These are phyloP conservation scores for Magnusiomyces clavatus DNA, from an alignment of 1,139 yeast species.

Conservation along the genomic window DNA sequence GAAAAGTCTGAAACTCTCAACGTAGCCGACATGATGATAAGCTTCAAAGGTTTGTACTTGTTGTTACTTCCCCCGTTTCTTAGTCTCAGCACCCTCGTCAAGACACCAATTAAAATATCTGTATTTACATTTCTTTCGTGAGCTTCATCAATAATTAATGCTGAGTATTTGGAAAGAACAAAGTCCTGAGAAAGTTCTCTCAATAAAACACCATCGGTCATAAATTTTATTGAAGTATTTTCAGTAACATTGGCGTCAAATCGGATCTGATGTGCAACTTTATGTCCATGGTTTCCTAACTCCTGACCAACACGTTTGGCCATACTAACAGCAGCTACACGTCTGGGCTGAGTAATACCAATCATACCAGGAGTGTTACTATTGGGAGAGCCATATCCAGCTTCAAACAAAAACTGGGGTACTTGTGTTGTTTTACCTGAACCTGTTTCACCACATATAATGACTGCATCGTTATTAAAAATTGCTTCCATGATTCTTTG, in stretches of 20 bases:
- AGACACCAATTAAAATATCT: constrained; percentile 89
- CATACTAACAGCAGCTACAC: constrained; percentile 99
- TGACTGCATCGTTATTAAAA: constrained; percentile 82
- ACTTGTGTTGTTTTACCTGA: constrained; percentile 97
- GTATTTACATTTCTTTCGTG: constrained; percentile 96
- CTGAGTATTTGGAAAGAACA: constrained; percentile 70
- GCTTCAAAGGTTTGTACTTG: constrained; percentile 47
- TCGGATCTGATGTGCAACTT: constrained; percentile 86
- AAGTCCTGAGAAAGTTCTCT: constrained; percentile 91
- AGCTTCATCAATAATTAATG: constrained; percentile 90
- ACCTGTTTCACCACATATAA: constrained; percentile 97
- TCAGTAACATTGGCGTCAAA: constrained; percentile 69
- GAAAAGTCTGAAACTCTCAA: constrained; percentile 88
- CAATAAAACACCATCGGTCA: constrained; percentile 97
- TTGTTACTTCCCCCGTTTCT: constrained; percentile 35
- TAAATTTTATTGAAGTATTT: constrained; percentile 80
- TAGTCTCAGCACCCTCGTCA: constrained; percentile 76
- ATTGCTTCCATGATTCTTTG: constrained; percentile 94
- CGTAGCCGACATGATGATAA: constrained; percentile 86
- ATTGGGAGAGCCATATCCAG: constrained; percentile 67
- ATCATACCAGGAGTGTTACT: constrained; percentile 83
- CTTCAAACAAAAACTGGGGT: constrained; percentile 85
- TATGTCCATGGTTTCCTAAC: constrained; percentile 66
- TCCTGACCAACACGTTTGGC: constrained; percentile 81
- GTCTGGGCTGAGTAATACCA: constrained; percentile 94